Percentiles rank a stretch among this genome's conserved stretches.
Conservation (phyloP, 164 flowering plant genomes). For the Buxus sempervirens region DNA sequence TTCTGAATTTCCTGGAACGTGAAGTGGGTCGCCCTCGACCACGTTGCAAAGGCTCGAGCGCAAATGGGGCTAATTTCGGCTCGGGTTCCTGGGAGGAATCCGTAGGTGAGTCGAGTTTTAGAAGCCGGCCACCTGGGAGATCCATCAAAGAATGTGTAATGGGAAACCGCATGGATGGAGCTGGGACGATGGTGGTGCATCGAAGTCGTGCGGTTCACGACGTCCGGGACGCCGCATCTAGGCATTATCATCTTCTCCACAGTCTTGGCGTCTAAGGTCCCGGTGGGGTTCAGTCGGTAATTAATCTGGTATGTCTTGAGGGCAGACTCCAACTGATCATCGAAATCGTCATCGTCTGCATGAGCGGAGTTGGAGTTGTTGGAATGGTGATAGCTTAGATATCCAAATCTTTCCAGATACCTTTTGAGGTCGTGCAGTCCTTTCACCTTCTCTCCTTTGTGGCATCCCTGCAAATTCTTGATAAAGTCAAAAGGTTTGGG, state of each 20-base stretch:
- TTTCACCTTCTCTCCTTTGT: slow-evolving; percentile 9
- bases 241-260: slow-evolving; percentile 21
- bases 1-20: slow-evolving; percentile 10
- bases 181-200: too few species aligned
- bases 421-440: slow-evolving; percentile 11
- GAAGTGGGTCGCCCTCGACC: slow-evolving; percentile 19
- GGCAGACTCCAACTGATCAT: slow-evolving; percentile 31
- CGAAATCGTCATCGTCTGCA: slow-evolving; percentile 20
- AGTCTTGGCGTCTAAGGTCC: slow-evolving; percentile 31
- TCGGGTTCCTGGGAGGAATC: neutral
- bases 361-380: too few species aligned
- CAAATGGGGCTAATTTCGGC: neutral
- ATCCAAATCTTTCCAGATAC: slow-evolving; percentile 12
- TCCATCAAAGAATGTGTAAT: slow-evolving; percentile 4
- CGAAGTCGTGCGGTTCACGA: slow-evolving; percentile 12
- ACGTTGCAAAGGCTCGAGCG: slow-evolving; percentile 16
- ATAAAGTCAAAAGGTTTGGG: slow-evolving; percentile 9
- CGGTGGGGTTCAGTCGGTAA: slow-evolving; percentile 27
- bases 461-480: slow-evolving; percentile 11
- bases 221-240: slow-evolving; percentile 36
- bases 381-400: slow-evolving; percentile 15
- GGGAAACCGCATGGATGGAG: slow-evolving; percentile 5
- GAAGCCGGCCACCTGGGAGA: slow-evolving; percentile 12
- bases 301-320: slow-evolving; percentile 33
- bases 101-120: slow-evolving; percentile 11